Base-by-base conservation (phyloP, 306 rosid species). In the Aeschynomene evenia region DNA sequence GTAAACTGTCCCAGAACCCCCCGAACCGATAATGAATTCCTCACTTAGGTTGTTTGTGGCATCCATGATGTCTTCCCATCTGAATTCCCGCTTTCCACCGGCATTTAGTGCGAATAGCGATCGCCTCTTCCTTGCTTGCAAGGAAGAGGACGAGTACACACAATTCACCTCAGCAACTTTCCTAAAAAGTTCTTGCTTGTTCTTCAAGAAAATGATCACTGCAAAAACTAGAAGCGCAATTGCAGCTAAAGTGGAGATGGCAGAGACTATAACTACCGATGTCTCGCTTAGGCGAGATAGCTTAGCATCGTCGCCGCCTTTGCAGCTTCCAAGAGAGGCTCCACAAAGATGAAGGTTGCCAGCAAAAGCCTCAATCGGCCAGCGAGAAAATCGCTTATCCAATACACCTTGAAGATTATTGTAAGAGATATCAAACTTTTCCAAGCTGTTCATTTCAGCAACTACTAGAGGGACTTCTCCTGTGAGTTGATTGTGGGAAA, bases 1-100 rank as follows among this genome's bases (percentile, higher is more conserved):
- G 80, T 88, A 94, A 61, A 94, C 80, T 55, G 93, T 83, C 31
- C 97, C 99, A 0, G 99, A 94, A 15, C 97, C 99, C 40, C 99
- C 99, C 0, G 87, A 74, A 9, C 99, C 99, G 9, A 94, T 83
- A 9, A 91, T 71, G 82, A 82, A 91, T 58, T 94, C 92, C 0
- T 84, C 83, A 36, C 95, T 88, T 33, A 94, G 84, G 73, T 85
- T 77, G 79, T 85, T 79, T 16, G 99, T 94, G 50, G 91, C 95
- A 18, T 60, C 84, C 91, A 88, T 88, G 74, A 94, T 88, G 15
- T 94, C 95, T 26, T 85, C 88, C 96, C 89, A 87, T 69, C 56
- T 77, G 72, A 85, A 75, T 37, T 88, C 95, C 66, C 76, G 66
- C 68, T 71, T 85, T 24, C 71, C 71, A 8, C 73, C 83, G 8